These are phyloP conservation scores for Cyberlindnera saturnus DNA, from an alignment of 805 yeast species.

Conservation along the genomic window DNA sequence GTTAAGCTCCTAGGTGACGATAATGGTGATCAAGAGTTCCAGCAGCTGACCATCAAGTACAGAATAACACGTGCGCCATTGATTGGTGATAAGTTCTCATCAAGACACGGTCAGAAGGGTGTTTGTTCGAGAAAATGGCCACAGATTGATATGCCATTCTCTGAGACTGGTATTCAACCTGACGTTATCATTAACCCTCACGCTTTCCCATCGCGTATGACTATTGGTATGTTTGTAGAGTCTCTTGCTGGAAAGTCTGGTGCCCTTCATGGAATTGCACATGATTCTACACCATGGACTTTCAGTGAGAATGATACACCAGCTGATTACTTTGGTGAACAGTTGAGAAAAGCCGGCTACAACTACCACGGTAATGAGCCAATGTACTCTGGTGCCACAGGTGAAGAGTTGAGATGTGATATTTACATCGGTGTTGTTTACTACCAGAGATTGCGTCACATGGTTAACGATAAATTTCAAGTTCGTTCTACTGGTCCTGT, in stretches of 20 bases:
- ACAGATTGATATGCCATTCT: conserved; percentile 91
- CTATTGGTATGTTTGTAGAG: conserved; percentile 99
- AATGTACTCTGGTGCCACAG: conserved; percentile 97
- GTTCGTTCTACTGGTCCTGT: conserved; percentile 99
- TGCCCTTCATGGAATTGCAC: conserved; percentile 95
- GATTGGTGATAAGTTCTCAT: conserved; percentile 96
- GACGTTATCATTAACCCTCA: conserved; percentile 97
- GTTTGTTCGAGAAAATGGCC: conserved; percentile 99
- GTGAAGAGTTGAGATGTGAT: conserved; percentile 94
- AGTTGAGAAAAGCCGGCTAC: conserved; percentile 79
- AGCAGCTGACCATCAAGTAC: conserved; percentile 78
- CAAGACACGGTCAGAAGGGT: conserved; percentile 98
- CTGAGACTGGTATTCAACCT: conserved; percentile 94
- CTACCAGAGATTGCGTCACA: conserved; percentile 96
- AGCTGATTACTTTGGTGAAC: conserved; percentile 96
- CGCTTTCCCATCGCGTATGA: conserved; percentile 99
- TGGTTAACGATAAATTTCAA: conserved; percentile 99
- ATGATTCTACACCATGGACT: conserved; percentile 95
- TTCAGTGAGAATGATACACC: conserved; percentile 91
- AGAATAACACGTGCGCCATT: conserved; percentile 88
- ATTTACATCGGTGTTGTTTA: conserved; percentile 95
- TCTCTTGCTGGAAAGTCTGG: conserved; percentile 99
- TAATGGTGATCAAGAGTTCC: conserved; percentile 65
- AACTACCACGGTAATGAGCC: conserved; percentile 99
- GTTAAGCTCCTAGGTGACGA: conserved; percentile 91